These are phyloP conservation scores for Alternaria brassicae DNA, from an alignment of 2,329 filamentous ascomycete species.

Conservation along the genomic window DNA sequence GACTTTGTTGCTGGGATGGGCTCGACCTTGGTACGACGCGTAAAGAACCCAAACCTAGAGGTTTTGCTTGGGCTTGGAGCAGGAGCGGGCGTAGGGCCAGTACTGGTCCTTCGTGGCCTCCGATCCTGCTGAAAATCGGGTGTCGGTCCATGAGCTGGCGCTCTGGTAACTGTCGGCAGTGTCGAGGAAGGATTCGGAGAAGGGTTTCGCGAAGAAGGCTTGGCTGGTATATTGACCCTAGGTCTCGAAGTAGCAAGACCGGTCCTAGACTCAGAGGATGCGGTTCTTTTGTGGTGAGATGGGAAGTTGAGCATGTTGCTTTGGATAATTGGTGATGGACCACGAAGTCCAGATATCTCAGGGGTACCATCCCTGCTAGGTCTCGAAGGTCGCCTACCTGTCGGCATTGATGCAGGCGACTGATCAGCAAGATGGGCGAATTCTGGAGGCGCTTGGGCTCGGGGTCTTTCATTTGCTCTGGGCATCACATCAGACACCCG, in stretches of 20 bases:
- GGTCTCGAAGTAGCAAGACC: conserved; percentile 26
- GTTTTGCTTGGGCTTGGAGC: conserved; percentile 63
- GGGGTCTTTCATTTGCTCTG: conserved; percentile 18
- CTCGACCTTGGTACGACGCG: conserved; percentile 72
- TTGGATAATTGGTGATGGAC: conserved; percentile 62
- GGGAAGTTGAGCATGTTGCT: conserved; percentile 62
- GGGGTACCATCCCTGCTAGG: conserved; percentile 57
- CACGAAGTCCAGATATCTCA: conserved; percentile 53
- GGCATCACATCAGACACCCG: conserved; percentile 16
- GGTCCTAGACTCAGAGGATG: conserved; percentile 55
- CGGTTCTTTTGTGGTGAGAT: conserved; percentile 59
- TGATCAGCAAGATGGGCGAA: conserved; percentile 67
- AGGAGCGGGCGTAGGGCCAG: conserved; percentile 48
- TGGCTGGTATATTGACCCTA: conserved; percentile 37
- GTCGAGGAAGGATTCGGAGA: conserved; percentile 49
- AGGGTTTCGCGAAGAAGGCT: conserved; percentile 48
- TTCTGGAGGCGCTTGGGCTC: conserved; percentile 46
- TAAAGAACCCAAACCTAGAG: conserved; percentile 79
- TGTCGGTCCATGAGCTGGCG: conserved; percentile 42
- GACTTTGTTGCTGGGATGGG: conserved; percentile 63
- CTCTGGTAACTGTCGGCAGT: conserved; percentile 32
- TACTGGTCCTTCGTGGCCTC: conserved; percentile 41
- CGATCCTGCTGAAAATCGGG: conserved; percentile 51
- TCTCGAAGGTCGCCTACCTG: conserved; percentile 55
- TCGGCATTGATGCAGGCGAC: conserved; percentile 57